phyloP scores from a whole-genome alignment of 306 rosid species.

The Quercus wislizeni region DNA sequence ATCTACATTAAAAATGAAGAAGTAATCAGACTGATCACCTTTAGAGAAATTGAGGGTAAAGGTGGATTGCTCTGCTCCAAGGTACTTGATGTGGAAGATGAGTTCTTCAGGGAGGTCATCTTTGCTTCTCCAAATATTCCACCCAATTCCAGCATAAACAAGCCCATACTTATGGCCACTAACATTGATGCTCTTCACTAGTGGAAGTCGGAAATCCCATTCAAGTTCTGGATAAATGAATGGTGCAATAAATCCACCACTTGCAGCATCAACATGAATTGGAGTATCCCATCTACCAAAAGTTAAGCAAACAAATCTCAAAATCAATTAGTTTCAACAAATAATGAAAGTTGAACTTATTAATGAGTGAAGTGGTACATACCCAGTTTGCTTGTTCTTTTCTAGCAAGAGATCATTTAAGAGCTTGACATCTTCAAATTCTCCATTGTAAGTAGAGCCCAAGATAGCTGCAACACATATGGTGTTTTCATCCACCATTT shows the following conservation, averaged over 20 bases:
- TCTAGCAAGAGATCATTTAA: conserved; percentile 52
- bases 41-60: conserved; percentile 41
- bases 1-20: not conserved
- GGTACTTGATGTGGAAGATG: conserved; percentile 46
- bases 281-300: conserved; percentile 64
- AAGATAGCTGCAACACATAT: conserved; percentile 79
- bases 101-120: conserved; percentile 65
- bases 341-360: not conserved
- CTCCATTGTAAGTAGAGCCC: conserved; percentile 82
- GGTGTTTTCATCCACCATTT: conserved; percentile 79
- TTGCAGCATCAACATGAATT: conserved; percentile 83
- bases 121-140: conserved; percentile 64
- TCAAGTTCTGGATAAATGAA: conserved; percentile 73
- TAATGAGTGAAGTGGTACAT: not conserved
- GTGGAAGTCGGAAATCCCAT: conserved; percentile 80
- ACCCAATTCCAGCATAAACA: conserved; percentile 82
- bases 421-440: conserved; percentile 79
- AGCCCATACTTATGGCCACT: conserved; percentile 86
- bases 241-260: conserved; percentile 85
- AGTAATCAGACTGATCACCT: not conserved
- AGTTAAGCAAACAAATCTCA: not conserved
- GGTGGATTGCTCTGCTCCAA: conserved; percentile 39
- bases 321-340: not conserved
- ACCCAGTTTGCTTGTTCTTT: conserved; percentile 65
- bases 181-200: conserved; percentile 85